Evolutionary conservation across 1,284 basidiomycete genomes (phyloP).

Genomic region (Moesziomyces parantarcticus): DNA sequence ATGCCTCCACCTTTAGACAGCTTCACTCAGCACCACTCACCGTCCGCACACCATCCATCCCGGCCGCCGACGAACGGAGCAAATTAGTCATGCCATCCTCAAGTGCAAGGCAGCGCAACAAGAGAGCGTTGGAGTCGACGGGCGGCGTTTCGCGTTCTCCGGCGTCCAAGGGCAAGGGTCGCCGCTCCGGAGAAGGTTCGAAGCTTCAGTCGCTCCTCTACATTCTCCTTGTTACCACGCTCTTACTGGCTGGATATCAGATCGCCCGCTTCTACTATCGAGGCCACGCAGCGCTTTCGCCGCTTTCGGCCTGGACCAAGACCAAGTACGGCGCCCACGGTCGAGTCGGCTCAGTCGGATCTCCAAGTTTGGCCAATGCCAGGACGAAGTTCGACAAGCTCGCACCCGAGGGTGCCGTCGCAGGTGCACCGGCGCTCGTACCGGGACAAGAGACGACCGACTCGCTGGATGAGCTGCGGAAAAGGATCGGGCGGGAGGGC

Average conservation of each 20-base stretch:
- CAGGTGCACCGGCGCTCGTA: constrained; percentile 35
- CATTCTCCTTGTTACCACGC: constrained; percentile 30
- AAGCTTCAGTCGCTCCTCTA: constrained; percentile 39
- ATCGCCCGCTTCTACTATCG: constrained; percentile 42
- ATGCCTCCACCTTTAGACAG: neutral
- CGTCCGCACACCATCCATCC: neutral
- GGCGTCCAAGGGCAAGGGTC: constrained; percentile 8
- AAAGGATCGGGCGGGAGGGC: constrained; percentile 33
- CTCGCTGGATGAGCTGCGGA: constrained; percentile 25
- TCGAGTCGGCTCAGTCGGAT: constrained; percentile 6
- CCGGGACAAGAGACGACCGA: constrained; percentile 35
- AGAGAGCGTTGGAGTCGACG: constrained; percentile 32
- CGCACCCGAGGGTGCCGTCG: constrained; percentile 28
- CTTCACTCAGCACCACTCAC: neutral
- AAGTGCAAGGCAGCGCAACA: constrained; percentile 46
- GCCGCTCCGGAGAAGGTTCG: constrained; percentile 9
- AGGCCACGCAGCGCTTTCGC: constrained; percentile 20
- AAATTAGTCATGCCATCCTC: constrained; percentile 29
- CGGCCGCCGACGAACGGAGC: neutral
- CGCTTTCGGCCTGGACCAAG: constrained; percentile 36
- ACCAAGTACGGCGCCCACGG: constrained; percentile 34
- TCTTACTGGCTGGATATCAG: constrained; percentile 35
- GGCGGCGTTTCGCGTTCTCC: constrained; percentile 26
- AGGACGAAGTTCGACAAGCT: constrained; percentile 39
- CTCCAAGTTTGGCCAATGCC: constrained; percentile 3